A percentile compares a stretch with the other conserved stretches of the same genome.
These are phyloP conservation scores for Coemansia sp. DNA, from an alignment of 192 early-diverging fungal species.

Conservation along the genomic window DNA sequence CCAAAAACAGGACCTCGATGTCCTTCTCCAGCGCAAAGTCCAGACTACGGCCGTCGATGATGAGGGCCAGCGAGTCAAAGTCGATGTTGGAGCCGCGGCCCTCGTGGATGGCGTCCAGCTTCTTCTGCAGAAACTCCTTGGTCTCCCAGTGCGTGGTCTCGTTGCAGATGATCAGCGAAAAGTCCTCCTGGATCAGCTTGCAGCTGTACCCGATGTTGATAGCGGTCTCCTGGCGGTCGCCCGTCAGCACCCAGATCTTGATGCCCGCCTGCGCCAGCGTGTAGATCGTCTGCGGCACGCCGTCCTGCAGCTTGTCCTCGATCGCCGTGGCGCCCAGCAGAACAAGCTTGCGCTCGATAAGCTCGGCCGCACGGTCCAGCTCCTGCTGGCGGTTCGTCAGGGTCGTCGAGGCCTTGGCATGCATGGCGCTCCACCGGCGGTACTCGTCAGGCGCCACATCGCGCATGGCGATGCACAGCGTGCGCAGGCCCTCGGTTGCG, in stretches of 20 bases:
- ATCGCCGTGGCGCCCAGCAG: conserved; percentile 97
- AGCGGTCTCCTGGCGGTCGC: conserved; percentile 97
- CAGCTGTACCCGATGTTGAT: conserved; percentile 99
- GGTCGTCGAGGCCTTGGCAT: conserved; percentile 86
- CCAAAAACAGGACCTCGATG: conserved; percentile 75
- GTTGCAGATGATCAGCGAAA: conserved; percentile 92
- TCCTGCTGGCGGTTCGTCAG: conserved; percentile 84
- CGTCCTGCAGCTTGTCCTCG: conserved; percentile 98
- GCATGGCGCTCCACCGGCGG: conserved; percentile 73
- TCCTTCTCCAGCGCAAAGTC: conserved; percentile 92
- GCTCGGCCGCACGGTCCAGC: conserved; percentile 89
- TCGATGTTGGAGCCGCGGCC: conserved; percentile 51
- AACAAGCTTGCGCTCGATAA: conserved; percentile 92
- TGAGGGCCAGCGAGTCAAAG: conserved; percentile 77
- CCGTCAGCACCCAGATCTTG: conserved; percentile 97
- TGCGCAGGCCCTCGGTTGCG: conserved; percentile 93
- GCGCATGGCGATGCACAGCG: conserved; percentile 93
- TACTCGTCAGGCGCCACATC: conserved; percentile 91
- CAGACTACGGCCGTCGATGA: conserved; percentile 94
- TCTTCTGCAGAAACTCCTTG: conserved; percentile 86
- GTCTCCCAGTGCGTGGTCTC: conserved; percentile 89
- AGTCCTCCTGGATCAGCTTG: conserved; percentile 95
- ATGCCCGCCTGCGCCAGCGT: conserved; percentile 94
- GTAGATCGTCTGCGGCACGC: conserved; percentile 97
- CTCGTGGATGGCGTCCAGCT: conserved; percentile 77